phyloP scores from a whole-genome alignment of 768 basidiomycete species.

The Calocera viscosa region DNA sequence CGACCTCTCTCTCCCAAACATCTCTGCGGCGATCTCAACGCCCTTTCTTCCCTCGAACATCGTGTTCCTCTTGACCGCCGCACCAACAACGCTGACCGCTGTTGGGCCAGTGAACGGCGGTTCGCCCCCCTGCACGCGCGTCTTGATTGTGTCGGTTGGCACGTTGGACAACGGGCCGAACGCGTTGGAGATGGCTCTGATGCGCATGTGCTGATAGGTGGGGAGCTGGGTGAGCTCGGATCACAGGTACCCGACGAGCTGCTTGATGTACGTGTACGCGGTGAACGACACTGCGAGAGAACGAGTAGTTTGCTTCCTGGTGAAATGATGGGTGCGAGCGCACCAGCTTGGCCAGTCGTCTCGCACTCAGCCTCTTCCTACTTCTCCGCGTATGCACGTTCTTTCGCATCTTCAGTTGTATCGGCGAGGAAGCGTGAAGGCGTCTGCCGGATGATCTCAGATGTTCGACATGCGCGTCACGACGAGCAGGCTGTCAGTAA shows the following conservation, averaged over 20 bases:
- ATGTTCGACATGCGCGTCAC: too few species aligned
- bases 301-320: too few species aligned
- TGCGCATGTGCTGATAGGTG: constrained; percentile 88
- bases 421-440: too few species aligned
- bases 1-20: constrained; percentile 87
- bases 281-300: constrained; percentile 91
- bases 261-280: constrained; percentile 94
- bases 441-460: too few species aligned
- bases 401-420: too few species aligned
- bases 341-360: constrained; percentile 87
- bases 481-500: too few species aligned
- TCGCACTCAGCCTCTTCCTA: too few species aligned
- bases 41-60: not conserved
- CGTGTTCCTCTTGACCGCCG: not conserved
- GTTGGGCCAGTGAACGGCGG: not conserved
- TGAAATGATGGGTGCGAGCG: not conserved
- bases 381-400: too few species aligned
- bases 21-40: constrained; percentile 62
- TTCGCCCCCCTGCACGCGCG: constrained; percentile 39
- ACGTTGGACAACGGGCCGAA: constrained; percentile 99
- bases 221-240: constrained; percentile 71
- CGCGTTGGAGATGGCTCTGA: constrained; percentile 90
- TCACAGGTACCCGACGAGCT: constrained; percentile 59
- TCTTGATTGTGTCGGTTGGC: constrained; percentile 90
- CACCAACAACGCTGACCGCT: not conserved